Percentiles rank a stretch among this genome's conserved stretches.
phyloP scores from a whole-genome alignment of 2,329 filamentous ascomycete species.

The Curvularia hawaiiensis region DNA sequence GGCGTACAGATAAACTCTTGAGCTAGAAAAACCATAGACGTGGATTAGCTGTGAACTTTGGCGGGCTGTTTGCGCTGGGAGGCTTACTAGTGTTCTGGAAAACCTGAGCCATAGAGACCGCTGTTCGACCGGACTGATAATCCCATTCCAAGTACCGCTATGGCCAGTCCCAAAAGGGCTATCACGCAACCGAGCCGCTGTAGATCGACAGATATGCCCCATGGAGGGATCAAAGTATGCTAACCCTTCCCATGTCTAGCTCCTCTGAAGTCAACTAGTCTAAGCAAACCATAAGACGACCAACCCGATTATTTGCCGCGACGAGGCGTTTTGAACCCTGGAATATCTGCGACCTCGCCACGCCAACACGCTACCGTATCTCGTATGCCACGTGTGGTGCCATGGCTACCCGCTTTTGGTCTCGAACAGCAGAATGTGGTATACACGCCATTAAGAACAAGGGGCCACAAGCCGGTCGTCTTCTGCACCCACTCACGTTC shows the following conservation, averaged over 20 bases:
- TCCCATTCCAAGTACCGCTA: neutral
- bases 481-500: neutral
- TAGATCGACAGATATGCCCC: conserved; percentile 2
- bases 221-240: neutral
- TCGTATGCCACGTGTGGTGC: conserved; percentile 9
- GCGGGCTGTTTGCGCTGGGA: neutral
- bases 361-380: conserved; percentile 2
- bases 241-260: neutral
- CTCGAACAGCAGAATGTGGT: neutral
- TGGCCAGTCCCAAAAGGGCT: neutral
- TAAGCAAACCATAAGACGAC: neutral
- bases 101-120: neutral
- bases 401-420: neutral
- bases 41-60: neutral
- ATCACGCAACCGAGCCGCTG: neutral
- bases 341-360: neutral
- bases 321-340: neutral
- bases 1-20: neutral
- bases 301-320: conserved; percentile 5
- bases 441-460: neutral
- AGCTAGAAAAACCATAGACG: neutral
- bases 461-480: neutral
- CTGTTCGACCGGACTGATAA: neutral
- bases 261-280: neutral
- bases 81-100: neutral